These are phyloP conservation scores for Vigna nakashimae DNA, from an alignment of 306 rosid genomes.

Conservation along the genomic window DNA sequence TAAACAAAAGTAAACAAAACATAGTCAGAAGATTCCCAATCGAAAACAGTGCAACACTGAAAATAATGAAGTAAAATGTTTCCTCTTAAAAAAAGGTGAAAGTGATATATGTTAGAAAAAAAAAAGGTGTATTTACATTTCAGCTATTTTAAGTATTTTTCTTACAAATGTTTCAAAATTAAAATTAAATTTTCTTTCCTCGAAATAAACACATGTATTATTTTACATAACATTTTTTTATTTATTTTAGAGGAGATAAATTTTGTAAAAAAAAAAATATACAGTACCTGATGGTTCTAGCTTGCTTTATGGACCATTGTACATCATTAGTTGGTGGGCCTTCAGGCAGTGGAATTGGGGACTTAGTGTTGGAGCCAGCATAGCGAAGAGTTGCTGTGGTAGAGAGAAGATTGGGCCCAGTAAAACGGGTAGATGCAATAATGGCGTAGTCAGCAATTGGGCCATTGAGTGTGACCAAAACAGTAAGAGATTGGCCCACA, in stretches of 20 bases:
- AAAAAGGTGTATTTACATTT: too few species aligned
- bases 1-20: not conserved
- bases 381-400: constrained; percentile 68
- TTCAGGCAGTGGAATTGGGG: constrained; percentile 60
- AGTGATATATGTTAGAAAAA: not conserved
- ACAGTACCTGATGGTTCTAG: constrained; percentile 73
- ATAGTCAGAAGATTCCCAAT: not conserved
- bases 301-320: constrained; percentile 83
- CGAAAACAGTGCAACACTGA: constrained; percentile 4
- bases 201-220: not conserved
- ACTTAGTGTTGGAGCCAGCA: constrained; percentile 56
- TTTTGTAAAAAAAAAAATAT: not conserved
- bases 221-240: not conserved
- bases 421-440: constrained; percentile 73
- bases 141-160: too few species aligned
- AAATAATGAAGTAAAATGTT: not conserved
- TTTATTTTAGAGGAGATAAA: not conserved
- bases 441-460: constrained; percentile 55
- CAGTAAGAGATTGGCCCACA: constrained; percentile 72
- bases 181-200: too few species aligned
- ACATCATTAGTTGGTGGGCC: constrained; percentile 60
- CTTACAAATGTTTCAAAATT: too few species aligned
- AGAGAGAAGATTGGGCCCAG: constrained; percentile 44
- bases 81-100: not conserved
- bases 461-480: constrained; percentile 59